Evolutionary conservation across 1,284 basidiomycete species (phyloP).

Genomic region (Phaffia rhodozyma): DNA sequence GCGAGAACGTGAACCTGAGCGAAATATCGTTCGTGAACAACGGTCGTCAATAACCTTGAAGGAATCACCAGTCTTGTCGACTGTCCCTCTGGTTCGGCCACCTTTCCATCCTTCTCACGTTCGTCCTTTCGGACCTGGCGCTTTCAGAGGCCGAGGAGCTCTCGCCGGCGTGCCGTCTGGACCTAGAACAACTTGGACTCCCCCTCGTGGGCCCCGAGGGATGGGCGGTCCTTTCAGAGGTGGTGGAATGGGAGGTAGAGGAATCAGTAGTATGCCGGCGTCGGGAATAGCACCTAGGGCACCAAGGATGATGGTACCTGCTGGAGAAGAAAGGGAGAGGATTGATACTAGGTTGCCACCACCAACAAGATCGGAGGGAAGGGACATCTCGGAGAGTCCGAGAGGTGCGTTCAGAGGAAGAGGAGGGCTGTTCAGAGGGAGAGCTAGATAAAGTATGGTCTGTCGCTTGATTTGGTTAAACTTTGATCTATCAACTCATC

Average conservation of each 20-base stretch:
- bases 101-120: background rate
- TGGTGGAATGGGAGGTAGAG: background rate
- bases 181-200: constrained; percentile 3
- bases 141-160: background rate
- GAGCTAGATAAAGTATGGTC: background rate
- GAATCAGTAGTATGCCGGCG: background rate
- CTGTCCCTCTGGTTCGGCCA: background rate
- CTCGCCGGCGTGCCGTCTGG: constrained; percentile 4
- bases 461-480: too few relatives aligned
- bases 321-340: background rate
- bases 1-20: background rate
- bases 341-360: background rate
- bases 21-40: background rate
- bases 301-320: background rate
- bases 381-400: background rate
- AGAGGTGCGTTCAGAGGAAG: background rate
- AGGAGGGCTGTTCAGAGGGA: background rate
- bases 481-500: too few relatives aligned
- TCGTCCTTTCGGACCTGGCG: background rate
- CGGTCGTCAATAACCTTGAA: background rate
- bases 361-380: background rate
- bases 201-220: constrained; percentile 8
- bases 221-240: constrained; percentile 1
- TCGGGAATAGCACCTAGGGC: background rate
- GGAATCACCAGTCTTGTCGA: background rate